Evolutionary conservation across 2,329 filamentous ascomycete genomes (phyloP), one percentile per base, ranked within the genome.

Genomic region (Colletotrichum sp.): DNA sequence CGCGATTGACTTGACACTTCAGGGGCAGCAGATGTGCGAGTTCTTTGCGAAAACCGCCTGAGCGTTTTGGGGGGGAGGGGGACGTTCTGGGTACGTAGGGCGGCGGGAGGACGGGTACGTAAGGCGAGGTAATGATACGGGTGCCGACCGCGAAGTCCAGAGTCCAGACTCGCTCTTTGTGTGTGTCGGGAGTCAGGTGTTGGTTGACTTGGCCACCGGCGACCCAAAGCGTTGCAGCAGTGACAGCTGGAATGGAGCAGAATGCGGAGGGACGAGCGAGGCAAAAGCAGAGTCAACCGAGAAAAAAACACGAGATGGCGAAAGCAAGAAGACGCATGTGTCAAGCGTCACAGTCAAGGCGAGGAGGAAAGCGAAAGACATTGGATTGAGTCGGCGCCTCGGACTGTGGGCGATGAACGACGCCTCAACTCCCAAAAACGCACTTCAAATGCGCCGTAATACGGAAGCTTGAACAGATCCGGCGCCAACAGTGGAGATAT

Each of bases 1-100:
- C 63, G 58, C 72, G 69, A 72, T 74, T 71, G 71, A 76, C 71
- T 78, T 76, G 78, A 78, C 75, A 78, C 77, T 73, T 76, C 73
- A 76, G 76, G 75, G 76, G 77, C 76, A 77, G 70, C 73, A 77
- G 69, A 70, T 69, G 68, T 70, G 36, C 64, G 38, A 64, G 43
- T 64, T 68, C 68, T 72, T 29, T 69, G 63, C 38, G 58, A 58
- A 64, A 73, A 61, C 70, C 58, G 72, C 69, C 72, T 73, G 72
- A 74, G 72, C 72, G 72, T 65, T 68, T 65, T 74, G 38, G 54
- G 63, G 29, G 66, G 66, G 24, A 7, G 38, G 64, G 66, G 67
- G 24, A 34, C 59, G 36, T 27, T 59, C 51, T 27, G 34, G 57
- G 47, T 55, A 24, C 21, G 29, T 59, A 59, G 57, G 57, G 57